These are phyloP conservation scores for Candida parachauliodes DNA, from an alignment of 805 yeast genomes.

Conservation along the genomic window DNA sequence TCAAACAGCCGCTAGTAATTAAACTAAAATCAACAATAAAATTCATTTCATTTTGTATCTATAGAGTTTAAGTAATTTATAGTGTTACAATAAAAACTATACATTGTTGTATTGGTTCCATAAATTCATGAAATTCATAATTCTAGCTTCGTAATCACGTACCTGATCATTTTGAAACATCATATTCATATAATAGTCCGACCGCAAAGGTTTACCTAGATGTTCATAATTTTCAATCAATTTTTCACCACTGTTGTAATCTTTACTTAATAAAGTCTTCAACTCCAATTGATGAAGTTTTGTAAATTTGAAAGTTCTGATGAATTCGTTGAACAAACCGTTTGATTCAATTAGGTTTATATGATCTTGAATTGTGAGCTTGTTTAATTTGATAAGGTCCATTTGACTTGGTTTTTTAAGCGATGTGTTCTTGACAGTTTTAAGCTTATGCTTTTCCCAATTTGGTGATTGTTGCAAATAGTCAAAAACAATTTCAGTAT, in stretches of 20 bases:
- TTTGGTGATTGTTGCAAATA: constrained; percentile 20
- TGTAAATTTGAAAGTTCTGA: constrained; percentile 20
- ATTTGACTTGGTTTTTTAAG: constrained; percentile 8
- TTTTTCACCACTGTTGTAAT: background rate
- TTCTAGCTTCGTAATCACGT: constrained; percentile 1
- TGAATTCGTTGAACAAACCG: constrained; percentile 23
- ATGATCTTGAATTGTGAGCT: constrained; percentile 21
- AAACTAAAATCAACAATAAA: too few species aligned
- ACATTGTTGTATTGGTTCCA: background rate
- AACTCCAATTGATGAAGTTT: constrained; percentile 27
- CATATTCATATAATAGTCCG: constrained; percentile 23
- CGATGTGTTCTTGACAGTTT: constrained; percentile 14
- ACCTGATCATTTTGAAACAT: background rate
- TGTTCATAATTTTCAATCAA: constrained; percentile 1
- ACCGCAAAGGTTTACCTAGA: constrained; percentile 20
- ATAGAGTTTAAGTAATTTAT: too few species aligned
- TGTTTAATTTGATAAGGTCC: constrained; percentile 15
- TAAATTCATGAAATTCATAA: background rate
- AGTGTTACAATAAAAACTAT: too few species aligned
- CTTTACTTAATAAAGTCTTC: background rate
- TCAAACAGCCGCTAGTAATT: too few species aligned
- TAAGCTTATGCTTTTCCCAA: constrained; percentile 14
- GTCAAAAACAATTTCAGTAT: constrained; percentile 20
- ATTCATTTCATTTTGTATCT: too few species aligned
- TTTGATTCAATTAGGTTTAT: constrained; percentile 22